Percentiles rank a stretch among this genome's conserved stretches.
phyloP scores from a whole-genome alignment of 352 stramenopile species.

The Globisporangium viniferum region DNA sequence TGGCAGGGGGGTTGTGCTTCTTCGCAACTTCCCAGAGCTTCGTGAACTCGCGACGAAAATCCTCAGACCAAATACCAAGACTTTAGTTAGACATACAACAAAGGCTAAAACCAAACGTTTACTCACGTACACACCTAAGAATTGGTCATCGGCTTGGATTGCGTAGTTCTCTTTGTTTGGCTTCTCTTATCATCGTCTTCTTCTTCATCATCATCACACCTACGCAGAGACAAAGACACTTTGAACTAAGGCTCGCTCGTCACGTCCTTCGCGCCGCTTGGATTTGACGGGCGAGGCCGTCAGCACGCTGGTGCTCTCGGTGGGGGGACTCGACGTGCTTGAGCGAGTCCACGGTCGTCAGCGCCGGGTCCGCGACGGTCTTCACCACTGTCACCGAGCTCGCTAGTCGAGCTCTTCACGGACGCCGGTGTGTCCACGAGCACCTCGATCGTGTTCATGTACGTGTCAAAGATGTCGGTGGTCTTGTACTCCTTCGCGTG shows the following conservation, averaged over 20 bases:
- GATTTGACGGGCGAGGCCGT: background rate
- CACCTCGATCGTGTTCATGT: constrained; percentile 85
- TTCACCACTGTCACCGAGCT: constrained; percentile 41
- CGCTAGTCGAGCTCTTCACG: constrained; percentile 62
- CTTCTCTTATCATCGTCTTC: background rate
- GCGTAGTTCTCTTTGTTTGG: no score
- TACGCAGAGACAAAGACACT: background rate
- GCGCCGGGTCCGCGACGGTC: constrained; percentile 22
- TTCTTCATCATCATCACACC: background rate
- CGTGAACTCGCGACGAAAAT: no score
- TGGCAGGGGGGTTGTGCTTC: no score
- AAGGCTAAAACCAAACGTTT: no score
- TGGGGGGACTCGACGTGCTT: background rate
- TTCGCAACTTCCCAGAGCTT: no score
- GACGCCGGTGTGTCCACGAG: constrained; percentile 80
- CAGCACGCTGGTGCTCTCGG: background rate
- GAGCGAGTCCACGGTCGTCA: constrained; percentile 8
- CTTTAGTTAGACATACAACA: no score
- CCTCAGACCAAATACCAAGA: no score
- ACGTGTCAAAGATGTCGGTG: constrained; percentile 82
- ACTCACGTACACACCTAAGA: no score
- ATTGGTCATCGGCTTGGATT: no score
- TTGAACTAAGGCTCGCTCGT: background rate
- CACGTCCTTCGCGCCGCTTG: background rate
- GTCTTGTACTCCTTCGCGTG: constrained; percentile 81